Base-by-base conservation (phyloP, 2,329 filamentous ascomycete genomes). In the Cladobotryum mycophilum region DNA sequence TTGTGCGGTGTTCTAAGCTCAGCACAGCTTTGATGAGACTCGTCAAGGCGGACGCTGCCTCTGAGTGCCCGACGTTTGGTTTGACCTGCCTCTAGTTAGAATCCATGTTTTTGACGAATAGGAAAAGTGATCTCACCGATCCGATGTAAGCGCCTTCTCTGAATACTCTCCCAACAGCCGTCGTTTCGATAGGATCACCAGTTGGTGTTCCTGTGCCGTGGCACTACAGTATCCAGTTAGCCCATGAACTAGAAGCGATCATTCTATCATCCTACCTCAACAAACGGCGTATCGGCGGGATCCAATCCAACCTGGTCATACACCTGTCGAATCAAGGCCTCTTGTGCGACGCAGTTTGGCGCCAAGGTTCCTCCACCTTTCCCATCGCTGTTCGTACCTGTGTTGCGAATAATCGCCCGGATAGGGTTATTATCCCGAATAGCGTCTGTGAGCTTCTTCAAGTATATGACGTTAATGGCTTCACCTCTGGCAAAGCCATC, bases 401-500 rank as follows among this genome's bases (percentile, higher is more conserved):
- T 65, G 8, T 56, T 64, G 3, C 64, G 59, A 33, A 72, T 63
- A 12, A 69, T 54, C 14, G 62, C 60, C 6, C 62, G 58, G 34
- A 68, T 62, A 3, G 41, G 20, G 18, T 77, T 70, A 12, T 67
- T 66, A 40, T 72, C 71, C 4, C 54, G 55, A 1, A 76, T 38
- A 3, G 75, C 75, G 37, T 70, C 62, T 7, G 62, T 60, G 0
- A 76, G 56, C 0, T 56, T 65, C 58, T 77, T 77, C 3, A 78
- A 48, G 3, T 74, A 46, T 3, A 59, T 12, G 7, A 53, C 52
- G 22, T 36, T 47, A 14, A 78, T 46, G 12, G 66, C 62, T 54
- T 78, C 73, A 7, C 71, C 71, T 17, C 73, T 63, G 1, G 63
- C 70, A 56, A 76, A 78, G 3, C 76, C 71, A 53, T 67, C 58